Base-by-base conservation (phyloP, 2,329 filamentous ascomycete species). In the Rhynchosporium agropyri region DNA sequence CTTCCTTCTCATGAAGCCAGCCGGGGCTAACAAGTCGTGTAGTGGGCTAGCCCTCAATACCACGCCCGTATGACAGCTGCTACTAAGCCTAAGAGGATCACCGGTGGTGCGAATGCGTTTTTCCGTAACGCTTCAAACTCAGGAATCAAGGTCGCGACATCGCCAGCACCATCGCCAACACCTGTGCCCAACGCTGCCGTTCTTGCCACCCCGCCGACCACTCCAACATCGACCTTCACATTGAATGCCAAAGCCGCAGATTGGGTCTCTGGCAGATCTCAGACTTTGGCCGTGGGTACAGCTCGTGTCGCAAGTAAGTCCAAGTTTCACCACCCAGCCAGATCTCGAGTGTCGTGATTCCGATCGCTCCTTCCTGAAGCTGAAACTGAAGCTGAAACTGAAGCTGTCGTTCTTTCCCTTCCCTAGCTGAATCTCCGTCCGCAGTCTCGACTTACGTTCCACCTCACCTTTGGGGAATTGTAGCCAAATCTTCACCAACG, bases 21-120 rank as follows among this genome's bases (percentile, higher is more conserved):
- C 26, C 20, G 1, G 20, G 20, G 36, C 51, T 54, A 40, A 54
- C 33, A 40, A n/a, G 4, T 10, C 3, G 4, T 38, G n/a, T 12
- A 54, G 56, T 58, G 56, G 56, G 56, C 56, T 3, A 58, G 56
- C 33, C 56, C 56, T 29, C 56, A 50, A 31, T 49, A 49, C 36
- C 5, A 42, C 29, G 26, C n/a, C 9, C 43, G 31, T 8, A 4
- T 29, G n/a, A 9, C 20, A 20, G 13, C 45, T 9, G 28, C 43
- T n/a, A 1, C 15, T n/a, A 29, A 42, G 26, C 26, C 46, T 29
- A 5, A 20, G 9, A 31, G 28, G 26, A 26, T 43, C 12, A 4
- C 12, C 2, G 46, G 26, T 29, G 26, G 26, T 13, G 46, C 46
- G 10, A 49, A 49, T 6, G 28, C 10, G 9, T 54, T 54, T 36